A percentile compares a stretch with the other conserved stretches of the same genome.
phyloP scores from a whole-genome alignment of 148 eudicot genomes.

The Heliamphora exappendiculata region DNA sequence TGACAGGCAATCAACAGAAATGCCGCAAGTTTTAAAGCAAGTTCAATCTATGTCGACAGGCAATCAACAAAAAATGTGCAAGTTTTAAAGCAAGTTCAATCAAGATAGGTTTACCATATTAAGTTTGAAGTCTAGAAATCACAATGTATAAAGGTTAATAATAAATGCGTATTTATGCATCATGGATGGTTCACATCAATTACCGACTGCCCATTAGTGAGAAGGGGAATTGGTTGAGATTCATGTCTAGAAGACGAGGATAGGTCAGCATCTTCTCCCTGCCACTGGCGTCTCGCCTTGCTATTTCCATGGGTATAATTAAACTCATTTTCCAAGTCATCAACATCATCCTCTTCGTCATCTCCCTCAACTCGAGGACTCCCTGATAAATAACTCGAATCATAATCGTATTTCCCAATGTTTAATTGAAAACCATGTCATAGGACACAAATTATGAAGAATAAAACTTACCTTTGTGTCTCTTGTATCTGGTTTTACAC shows the following conservation, averaged over 20 bases:
- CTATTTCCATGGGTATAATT: constrained; percentile 48
- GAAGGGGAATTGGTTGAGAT: constrained; percentile 83
- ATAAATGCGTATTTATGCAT: not conserved
- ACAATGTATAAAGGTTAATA: not conserved
- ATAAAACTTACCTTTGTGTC: constrained; percentile 63
- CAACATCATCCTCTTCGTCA: constrained; percentile 93
- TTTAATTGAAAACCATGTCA: not conserved
- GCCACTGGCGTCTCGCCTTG: constrained; percentile 72
- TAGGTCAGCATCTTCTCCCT: constrained; percentile 66
- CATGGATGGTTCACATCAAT: constrained; percentile 16
- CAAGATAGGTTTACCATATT: too few relatives aligned
- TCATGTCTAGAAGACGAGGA: constrained; percentile 86
- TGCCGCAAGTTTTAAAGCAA: not conserved
- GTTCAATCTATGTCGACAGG: not conserved
- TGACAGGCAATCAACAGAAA: not conserved
- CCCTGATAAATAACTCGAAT: constrained; percentile 33
- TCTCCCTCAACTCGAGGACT: constrained; percentile 73
- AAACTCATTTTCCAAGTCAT: constrained; percentile 92
- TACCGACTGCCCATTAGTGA: constrained; percentile 79
- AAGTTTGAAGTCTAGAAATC: not conserved
- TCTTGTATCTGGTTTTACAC: constrained; percentile 85
- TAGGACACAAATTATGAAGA: not conserved
- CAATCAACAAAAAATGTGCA: not conserved
- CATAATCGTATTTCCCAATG: not conserved
- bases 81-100: not conserved